A percentile compares a stretch with the other conserved stretches of the same genome.
These are phyloP conservation scores for Cryptococcus deneoformans DNA, from an alignment of 1,284 basidiomycete species.

Conservation along the genomic window DNA sequence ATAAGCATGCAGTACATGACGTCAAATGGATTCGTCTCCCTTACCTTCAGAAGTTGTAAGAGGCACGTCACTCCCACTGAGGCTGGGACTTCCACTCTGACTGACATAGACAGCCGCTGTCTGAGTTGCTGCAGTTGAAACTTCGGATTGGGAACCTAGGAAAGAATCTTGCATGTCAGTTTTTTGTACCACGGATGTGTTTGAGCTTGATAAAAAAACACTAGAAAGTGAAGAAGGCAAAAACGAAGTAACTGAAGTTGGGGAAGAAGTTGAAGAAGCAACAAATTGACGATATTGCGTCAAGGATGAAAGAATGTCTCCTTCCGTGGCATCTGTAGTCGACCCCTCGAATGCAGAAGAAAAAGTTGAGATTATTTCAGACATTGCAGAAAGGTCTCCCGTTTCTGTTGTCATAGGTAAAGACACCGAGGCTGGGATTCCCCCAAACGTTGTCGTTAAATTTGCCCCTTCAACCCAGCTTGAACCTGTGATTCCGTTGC, in stretches of 20 bases:
- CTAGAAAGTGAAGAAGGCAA: conserved; percentile 2
- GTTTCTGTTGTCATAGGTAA: background rate
- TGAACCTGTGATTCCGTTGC: background rate
- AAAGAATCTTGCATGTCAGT: conserved; percentile 2
- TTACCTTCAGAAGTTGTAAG: background rate
- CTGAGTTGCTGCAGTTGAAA: background rate
- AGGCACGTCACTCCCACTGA: background rate
- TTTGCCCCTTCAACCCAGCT: background rate
- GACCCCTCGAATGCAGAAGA: background rate
- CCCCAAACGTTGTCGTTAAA: too few species aligned
- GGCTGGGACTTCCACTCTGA: background rate
- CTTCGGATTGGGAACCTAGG: conserved; percentile 2
- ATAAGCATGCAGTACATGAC: background rate
- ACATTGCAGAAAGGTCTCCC: background rate
- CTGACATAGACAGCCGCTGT: background rate
- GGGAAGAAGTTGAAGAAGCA: conserved; percentile 1
- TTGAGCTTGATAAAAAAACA: background rate
- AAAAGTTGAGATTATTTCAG: background rate
- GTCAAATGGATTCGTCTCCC: background rate
- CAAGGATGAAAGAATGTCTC: background rate
- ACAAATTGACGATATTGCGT: background rate
- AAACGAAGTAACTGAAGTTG: conserved; percentile 1
- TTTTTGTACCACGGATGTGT: background rate
- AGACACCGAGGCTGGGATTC: background rate
- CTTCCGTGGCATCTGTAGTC: background rate